Evolutionary conservation across 2,329 filamentous ascomycete species (phyloP), one percentile per base, ranked within the genome.

Genomic region (Calycina marina): DNA sequence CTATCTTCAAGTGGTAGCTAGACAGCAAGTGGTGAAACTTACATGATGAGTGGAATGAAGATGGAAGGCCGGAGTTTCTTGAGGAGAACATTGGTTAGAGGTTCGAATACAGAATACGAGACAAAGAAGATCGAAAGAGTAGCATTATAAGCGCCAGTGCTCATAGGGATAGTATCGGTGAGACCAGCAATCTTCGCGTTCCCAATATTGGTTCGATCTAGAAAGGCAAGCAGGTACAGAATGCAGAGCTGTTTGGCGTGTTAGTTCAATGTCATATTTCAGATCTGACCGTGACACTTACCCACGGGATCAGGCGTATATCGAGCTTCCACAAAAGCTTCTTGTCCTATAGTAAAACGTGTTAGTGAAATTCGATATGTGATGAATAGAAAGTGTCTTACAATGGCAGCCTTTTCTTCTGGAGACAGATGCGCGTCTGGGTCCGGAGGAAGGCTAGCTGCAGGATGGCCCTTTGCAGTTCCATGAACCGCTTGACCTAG

Each of bases 61-160:
- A 86, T 58, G 24, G 77, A 82, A 0, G 85, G 85, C 1, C 73
- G 67, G 39, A 82, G 59, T 12, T 65, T 67, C 59, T 85, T 85
- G 28, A 86, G 58, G 22, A 84, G 55, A 35, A 85, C 69, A 51
- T 81, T 81, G 43, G 73, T 77, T 0, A 77, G 72, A 30, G 85
- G 79, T 58, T 82, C 75, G 40, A 83, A 85, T 18, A 85, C 56
- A 2, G 80, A 67, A 52, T 93, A 93, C 1, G 79, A 84, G 30
- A 92, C 65, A 58, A 92, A 93, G 60, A 93, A 93, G 44, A 92
- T 77, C 18, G 79, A 82, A 5, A 93, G 62, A 0, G 75, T 69
- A 14, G 69, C 63, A 52, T 86, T 86, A 58, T 85, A 93, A 48
- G 79, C 62, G 4, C 62, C 56, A 18, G 66, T 42, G 5, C 46